phyloP scores from a whole-genome alignment of 108 stramenopile genomes.

The Conticribra guillardii region DNA sequence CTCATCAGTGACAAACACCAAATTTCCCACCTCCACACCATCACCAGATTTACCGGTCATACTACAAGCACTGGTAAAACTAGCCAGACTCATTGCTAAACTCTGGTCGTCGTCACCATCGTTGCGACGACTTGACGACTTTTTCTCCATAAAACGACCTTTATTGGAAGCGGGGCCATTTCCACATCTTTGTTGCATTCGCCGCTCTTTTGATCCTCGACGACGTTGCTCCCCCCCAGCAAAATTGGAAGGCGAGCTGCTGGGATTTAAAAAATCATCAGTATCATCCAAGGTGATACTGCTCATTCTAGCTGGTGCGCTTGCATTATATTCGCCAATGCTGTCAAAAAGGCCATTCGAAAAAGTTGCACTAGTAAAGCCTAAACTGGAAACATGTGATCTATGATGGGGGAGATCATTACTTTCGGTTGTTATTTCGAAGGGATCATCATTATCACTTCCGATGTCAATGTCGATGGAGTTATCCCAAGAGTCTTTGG shows the following conservation, averaged over 20 bases:
- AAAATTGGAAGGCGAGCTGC: not conserved
- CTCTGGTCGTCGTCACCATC: not conserved
- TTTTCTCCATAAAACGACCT: not conserved
- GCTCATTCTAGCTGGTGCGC: not conserved
- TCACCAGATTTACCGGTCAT: not conserved
- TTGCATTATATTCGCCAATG: not conserved
- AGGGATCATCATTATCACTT: no score
- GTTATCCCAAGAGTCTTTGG: no score
- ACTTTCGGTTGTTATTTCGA: no score
- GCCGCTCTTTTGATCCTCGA: not conserved
- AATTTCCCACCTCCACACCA: conserved; percentile 28
- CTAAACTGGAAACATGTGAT: not conserved
- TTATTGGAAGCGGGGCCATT: not conserved
- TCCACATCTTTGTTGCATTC: not conserved
- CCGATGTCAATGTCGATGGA: no score
- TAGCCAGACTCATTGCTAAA: conserved; percentile 21
- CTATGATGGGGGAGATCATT: no score
- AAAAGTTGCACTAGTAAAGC: not conserved
- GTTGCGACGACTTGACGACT: not conserved
- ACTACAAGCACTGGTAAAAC: conserved; percentile 28
- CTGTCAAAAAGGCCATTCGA: not conserved
- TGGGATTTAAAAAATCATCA: not conserved
- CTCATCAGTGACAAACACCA: conserved; percentile 37
- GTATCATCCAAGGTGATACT: not conserved
- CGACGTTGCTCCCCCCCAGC: not conserved